These are phyloP conservation scores for Spergularia bocconei DNA, from an alignment of 148 eudicot genomes.

Conservation along the genomic window DNA sequence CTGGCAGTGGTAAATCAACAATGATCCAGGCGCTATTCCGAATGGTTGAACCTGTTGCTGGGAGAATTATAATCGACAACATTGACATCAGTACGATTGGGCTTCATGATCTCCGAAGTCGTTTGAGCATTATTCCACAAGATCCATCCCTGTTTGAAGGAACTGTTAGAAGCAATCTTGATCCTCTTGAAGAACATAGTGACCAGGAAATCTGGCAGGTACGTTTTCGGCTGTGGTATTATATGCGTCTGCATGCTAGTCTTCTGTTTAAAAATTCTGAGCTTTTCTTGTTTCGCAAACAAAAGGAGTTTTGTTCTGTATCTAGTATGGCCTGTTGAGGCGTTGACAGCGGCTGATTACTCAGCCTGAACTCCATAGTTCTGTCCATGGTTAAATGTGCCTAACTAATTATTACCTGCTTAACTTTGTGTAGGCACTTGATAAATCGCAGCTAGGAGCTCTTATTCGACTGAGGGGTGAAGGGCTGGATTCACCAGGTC, in stretches of 20 bases:
- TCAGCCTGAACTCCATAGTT: not conserved
- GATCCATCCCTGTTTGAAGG: conserved; percentile 98
- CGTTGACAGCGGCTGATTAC: not conserved
- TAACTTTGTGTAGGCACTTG: conserved; percentile 66
- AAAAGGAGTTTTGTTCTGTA: not conserved
- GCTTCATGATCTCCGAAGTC: conserved; percentile 94
- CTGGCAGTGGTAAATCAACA: conserved; percentile 98
- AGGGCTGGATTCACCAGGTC: conserved; percentile 88
- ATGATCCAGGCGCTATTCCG: conserved; percentile 89
- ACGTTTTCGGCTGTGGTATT: conserved; percentile 9
- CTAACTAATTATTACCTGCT: not conserved
- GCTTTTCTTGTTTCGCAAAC: not conserved
- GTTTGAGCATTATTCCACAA: conserved; percentile 96
- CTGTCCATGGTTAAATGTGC: not conserved
- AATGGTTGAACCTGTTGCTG: conserved; percentile 78
- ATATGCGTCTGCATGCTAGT: not conserved
- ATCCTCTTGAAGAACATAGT: conserved; percentile 87
- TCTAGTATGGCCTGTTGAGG: not conserved
- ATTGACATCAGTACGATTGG: conserved; percentile 83
- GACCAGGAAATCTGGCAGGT: conserved; percentile 91
- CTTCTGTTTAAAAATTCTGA: not conserved
- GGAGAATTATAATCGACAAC: conserved; percentile 77
- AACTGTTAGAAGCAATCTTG: conserved; percentile 84
- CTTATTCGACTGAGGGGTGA: conserved; percentile 73
- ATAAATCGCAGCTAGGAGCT: conserved; percentile 93